Conservation (phyloP, 352 stramenopile genomes). For the Phytopythium chamaehyphon region DNA sequence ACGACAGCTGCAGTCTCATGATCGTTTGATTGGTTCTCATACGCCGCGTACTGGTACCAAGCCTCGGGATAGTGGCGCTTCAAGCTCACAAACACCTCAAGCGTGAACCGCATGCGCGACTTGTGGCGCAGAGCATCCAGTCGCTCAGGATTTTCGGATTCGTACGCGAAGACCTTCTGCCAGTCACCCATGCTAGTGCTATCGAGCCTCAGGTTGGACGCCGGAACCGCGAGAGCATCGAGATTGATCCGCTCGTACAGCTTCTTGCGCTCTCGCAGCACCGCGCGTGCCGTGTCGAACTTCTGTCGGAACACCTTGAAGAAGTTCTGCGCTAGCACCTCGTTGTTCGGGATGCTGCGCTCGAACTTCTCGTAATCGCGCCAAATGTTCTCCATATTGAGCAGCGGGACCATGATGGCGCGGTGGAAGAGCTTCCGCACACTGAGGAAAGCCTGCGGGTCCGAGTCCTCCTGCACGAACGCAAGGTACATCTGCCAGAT, state of each 20-base stretch:
- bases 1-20: constrained; percentile 56
- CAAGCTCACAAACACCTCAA: constrained; percentile 77
- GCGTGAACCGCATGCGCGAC: constrained; percentile 76
- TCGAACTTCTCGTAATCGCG: constrained; percentile 89
- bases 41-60: constrained; percentile 84
- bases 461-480: constrained; percentile 76
- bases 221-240: constrained; percentile 59
- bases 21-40: constrained; percentile 78
- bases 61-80: constrained; percentile 75
- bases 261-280: constrained; percentile 83
- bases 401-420: constrained; percentile 68
- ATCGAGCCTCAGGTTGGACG: constrained; percentile 23
- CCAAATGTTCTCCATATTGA: constrained; percentile 80
- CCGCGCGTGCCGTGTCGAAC: constrained; percentile 73
- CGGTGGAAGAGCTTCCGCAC: constrained; percentile 86
- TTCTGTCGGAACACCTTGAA: constrained; percentile 87
- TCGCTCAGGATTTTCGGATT: constrained; percentile 75
- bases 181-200: constrained; percentile 60
- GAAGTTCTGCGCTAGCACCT: constrained; percentile 80
- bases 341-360: constrained; percentile 84
- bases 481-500: constrained; percentile 83
- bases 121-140: constrained; percentile 77
- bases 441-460: constrained; percentile 67
- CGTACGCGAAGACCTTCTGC: constrained; percentile 77
- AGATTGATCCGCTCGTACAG: constrained; percentile 74